phyloP scores from a whole-genome alignment of 768 basidiomycete genomes.

The Tulasnella sp. region DNA sequence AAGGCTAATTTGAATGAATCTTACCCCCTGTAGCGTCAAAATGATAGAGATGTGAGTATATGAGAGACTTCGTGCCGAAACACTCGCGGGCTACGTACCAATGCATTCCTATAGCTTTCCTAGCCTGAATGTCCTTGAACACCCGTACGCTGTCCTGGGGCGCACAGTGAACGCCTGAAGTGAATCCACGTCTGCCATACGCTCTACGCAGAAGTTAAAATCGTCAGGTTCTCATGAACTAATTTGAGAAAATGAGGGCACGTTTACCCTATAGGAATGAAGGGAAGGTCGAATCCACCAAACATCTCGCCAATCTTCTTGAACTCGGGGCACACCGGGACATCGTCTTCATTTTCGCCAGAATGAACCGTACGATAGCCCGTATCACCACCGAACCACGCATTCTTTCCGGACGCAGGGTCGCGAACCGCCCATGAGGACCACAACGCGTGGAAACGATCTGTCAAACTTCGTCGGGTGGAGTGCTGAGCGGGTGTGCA shows the following conservation, averaged over 20 bases:
- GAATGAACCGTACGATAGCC: conserved; percentile 41
- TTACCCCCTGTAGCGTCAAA: not conserved
- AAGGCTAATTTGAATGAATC: not conserved
- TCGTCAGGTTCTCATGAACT: not conserved
- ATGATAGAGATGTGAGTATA: not conserved
- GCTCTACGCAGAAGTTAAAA: conserved; percentile 32
- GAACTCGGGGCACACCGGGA: conserved; percentile 60
- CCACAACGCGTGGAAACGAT: conserved; percentile 29
- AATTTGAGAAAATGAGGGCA: not conserved
- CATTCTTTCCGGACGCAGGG: conserved; percentile 24
- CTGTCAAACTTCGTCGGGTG: conserved; percentile 21
- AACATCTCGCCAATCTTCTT: conserved; percentile 52
- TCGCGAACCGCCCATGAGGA: conserved; percentile 27
- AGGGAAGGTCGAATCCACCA: conserved; percentile 53
- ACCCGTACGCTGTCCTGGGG: conserved; percentile 59
- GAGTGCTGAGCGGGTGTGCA: conserved; percentile 6
- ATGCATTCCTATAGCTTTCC: conserved; percentile 55
- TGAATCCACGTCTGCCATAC: conserved; percentile 42
- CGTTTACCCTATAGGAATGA: conserved; percentile 46
- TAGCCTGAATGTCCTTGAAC: conserved; percentile 50
- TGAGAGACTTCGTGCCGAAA: too few relatives aligned
- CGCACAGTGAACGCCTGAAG: conserved; percentile 49
- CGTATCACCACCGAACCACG: conserved; percentile 63
- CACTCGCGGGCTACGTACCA: conserved; percentile 40
- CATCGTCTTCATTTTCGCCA: conserved; percentile 34